A percentile compares a stretch with the other conserved stretches of the same genome.
Conservation (phyloP, 371 early-diverging fungal species). For the Rhizomucor pusillus region DNA sequence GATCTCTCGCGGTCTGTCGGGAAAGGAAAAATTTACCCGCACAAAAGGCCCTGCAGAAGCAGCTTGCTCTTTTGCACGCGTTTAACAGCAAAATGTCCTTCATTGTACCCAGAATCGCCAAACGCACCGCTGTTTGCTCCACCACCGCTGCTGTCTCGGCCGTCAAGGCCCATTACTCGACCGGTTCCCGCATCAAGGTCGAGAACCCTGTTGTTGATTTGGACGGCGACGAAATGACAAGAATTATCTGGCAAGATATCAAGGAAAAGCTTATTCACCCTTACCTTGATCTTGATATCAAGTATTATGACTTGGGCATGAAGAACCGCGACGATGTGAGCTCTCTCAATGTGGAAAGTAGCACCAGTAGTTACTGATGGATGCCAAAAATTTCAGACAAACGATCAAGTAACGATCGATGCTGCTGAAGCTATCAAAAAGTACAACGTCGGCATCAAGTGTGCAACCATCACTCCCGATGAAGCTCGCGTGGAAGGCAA, state of each 20-base stretch:
- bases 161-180: constrained; percentile 17
- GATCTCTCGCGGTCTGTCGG: too few relatives aligned
- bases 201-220: constrained; percentile 85
- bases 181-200: constrained; percentile 65
- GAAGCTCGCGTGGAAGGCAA: constrained; percentile 81
- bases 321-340: constrained; percentile 82
- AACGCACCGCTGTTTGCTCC: constrained; percentile 1
- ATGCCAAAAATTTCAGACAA: constrained; percentile 25
- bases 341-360: neutral
- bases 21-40: too few relatives aligned
- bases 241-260: constrained; percentile 94
- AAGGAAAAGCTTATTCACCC: constrained; percentile 93
- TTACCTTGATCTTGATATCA: constrained; percentile 83
- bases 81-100: constrained; percentile 2
- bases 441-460: constrained; percentile 95
- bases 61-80: neutral
- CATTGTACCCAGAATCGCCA: constrained; percentile 10
- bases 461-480: constrained; percentile 96
- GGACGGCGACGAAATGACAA: constrained; percentile 98
- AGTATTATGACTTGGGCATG: constrained; percentile 92
- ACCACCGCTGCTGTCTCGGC: constrained; percentile 3
- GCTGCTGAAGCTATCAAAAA: constrained; percentile 92
- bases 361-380: neutral
- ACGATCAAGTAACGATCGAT: constrained; percentile 80
- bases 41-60: too few relatives aligned